Evolutionary conservation across 352 stramenopile genomes (phyloP), one percentile per base, ranked within the genome.

Genomic region (Blastocystis sp.): DNA sequence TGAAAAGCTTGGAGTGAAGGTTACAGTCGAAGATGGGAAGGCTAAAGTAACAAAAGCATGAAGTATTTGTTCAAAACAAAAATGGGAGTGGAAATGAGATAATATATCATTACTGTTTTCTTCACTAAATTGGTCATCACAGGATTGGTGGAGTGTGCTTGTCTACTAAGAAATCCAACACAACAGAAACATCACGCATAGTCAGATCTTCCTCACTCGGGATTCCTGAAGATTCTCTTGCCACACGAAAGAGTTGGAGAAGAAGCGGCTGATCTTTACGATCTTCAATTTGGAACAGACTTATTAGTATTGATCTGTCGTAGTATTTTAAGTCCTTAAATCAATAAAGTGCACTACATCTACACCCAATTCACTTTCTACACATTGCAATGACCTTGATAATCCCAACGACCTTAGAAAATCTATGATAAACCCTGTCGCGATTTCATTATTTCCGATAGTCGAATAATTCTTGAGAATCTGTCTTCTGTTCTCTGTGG

Each of bases 31-130:
- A 13, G 9, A 66, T 13, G 56, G 56, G 24, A 66, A 66, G 3
- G 34, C 56, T 7, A 78, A 78, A 53, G 39, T 78, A n/a, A 53
- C 34, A 43, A 30, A 26, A 8, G 18, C 9, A 30, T 81, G 4
- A 24, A 18, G 24, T 85, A 55, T 85, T 85, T 85, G 73, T 85
- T 34, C 30, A 34, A 37, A 73, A 69, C 47, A 85, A 85, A 68
- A 50, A 85, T 6, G 8, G 8, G 0, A 85, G 20, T 85, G 24
- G 11, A 85, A 20, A 24, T 85, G 47, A 47, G 26, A 66, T 18
- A 85, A 50, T 26, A 85, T 64, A 85, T 85, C 73, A 45, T 20
- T 45, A 45, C 73, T 85, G 56, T 85, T 85, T 16, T 85, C 47
- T 43, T 85, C n/a, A 24, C 54, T 55, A 65, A 54, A 85, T 18